Evolutionary conservation across 495 filamentous ascomycete species (phyloP).

Genomic region (Staphylotrichum longicolle): DNA sequence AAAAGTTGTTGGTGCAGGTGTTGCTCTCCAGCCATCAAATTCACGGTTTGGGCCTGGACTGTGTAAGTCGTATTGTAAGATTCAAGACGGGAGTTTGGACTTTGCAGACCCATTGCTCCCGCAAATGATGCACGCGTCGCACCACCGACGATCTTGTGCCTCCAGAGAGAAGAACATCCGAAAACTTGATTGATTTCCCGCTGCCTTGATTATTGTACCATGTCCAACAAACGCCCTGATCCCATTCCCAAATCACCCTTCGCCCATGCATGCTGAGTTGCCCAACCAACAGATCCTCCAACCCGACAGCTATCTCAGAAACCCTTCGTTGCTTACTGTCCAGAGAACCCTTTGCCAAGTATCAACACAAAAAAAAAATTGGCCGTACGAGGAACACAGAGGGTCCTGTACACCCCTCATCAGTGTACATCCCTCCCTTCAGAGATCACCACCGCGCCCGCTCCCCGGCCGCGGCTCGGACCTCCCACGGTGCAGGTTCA

Average conservation of each 20-base stretch:
- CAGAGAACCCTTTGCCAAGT: neutral
- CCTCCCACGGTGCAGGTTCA: constrained; percentile 30
- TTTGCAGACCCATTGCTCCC: too few species aligned
- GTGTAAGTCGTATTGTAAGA: too few species aligned
- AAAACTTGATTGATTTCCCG: neutral
- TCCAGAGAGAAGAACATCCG: neutral
- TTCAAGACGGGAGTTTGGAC: too few species aligned
- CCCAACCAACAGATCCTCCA: neutral
- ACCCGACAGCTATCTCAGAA: constrained; percentile 1
- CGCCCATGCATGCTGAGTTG: neutral
- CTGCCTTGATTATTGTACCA: neutral
- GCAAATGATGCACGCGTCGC: too few species aligned
- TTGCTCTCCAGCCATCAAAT: too few species aligned
- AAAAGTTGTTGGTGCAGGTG: too few species aligned
- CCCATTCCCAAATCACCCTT: neutral
- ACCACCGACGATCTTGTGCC: too few species aligned
- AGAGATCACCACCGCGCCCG: constrained; percentile 25
- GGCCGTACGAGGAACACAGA: neutral
- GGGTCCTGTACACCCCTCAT: neutral
- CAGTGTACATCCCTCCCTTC: neutral
- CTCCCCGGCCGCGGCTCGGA: constrained; percentile 17
- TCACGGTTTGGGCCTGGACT: too few species aligned
- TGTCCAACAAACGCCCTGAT: constrained; percentile 2
- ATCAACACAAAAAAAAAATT: too few species aligned
- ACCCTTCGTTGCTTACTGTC: neutral